Percentiles rank a stretch among this genome's conserved stretches.
These are phyloP conservation scores for Cubamyces lactineus DNA, from an alignment of 768 basidiomycete species.

Conservation along the genomic window DNA sequence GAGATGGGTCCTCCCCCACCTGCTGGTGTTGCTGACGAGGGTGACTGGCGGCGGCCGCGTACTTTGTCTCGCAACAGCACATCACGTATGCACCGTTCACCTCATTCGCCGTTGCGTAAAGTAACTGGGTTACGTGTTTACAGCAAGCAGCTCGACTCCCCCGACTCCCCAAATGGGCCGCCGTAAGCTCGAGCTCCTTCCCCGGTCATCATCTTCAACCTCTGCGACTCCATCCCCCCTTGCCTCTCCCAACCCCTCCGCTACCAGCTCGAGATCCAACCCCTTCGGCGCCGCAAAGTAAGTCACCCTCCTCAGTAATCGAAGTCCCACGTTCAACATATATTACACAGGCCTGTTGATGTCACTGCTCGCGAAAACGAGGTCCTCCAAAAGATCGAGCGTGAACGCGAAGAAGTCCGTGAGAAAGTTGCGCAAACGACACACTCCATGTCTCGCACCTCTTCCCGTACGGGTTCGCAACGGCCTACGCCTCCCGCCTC, in stretches of 20 bases:
- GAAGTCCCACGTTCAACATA: neutral
- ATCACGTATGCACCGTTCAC: constrained; percentile 57
- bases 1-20: constrained; percentile 59
- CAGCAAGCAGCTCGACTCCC: constrained; percentile 74
- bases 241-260: constrained; percentile 74
- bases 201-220: constrained; percentile 62
- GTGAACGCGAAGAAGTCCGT: constrained; percentile 51
- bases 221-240: constrained; percentile 77
- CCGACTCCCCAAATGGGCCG: constrained; percentile 81
- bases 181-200: constrained; percentile 83
- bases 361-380: constrained; percentile 75
- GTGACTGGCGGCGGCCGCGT: constrained; percentile 70
- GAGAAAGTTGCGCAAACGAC: constrained; percentile 38
- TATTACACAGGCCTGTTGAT: constrained; percentile 73
- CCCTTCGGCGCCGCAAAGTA: constrained; percentile 91
- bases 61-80: constrained; percentile 49
- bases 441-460: constrained; percentile 51
- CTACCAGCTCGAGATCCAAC: constrained; percentile 54
- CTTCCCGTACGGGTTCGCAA: constrained; percentile 37
- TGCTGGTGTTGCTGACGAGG: constrained; percentile 50
- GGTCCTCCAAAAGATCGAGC: constrained; percentile 70
- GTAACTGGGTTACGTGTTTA: constrained; percentile 13
- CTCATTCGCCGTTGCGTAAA: neutral
- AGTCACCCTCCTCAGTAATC: constrained; percentile 26
- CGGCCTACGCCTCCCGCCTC: constrained; percentile 36